Percentiles rank a stretch among this genome's conserved stretches.
Conservation (phyloP, 2,329 filamentous ascomycete genomes). For the Colletotrichum horii region DNA sequence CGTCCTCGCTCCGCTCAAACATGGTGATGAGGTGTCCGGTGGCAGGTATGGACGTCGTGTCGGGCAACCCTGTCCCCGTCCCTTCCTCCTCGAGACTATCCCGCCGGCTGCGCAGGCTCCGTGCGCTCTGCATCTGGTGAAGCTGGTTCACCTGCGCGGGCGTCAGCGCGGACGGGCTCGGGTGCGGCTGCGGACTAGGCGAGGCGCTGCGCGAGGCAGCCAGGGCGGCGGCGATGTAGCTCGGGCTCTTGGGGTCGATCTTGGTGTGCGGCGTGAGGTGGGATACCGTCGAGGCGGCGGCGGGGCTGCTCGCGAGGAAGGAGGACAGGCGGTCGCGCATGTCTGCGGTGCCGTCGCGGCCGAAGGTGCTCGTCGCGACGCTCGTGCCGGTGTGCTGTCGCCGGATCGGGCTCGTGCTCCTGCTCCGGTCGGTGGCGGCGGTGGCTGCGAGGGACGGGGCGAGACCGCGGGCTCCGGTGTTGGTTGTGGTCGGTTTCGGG, state of each 20-base stretch:
- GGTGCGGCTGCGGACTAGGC: constrained; percentile 17
- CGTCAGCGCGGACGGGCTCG: constrained; percentile 6
- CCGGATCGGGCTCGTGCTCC: constrained; percentile 28
- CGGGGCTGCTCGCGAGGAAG: constrained; percentile 22
- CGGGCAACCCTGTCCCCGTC: constrained; percentile 42
- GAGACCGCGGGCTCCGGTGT: constrained; percentile 31
- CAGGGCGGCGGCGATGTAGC: constrained; percentile 65
- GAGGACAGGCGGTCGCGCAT: constrained; percentile 30
- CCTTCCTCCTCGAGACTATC: constrained; percentile 34
- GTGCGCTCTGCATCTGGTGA: constrained; percentile 12
- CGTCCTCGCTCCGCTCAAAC: constrained; percentile 57
- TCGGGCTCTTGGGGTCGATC: constrained; percentile 56
- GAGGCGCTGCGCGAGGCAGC: constrained; percentile 38
- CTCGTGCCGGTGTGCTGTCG: constrained; percentile 45
- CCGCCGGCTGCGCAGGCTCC: constrained; percentile 24
- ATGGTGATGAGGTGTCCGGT: constrained; percentile 70
- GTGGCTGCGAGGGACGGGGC: constrained; percentile 20
- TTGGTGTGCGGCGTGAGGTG: constrained; percentile 21
- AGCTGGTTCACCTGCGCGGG: constrained; percentile 16
- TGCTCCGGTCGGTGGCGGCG: constrained; percentile 35
- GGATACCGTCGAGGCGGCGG: constrained; percentile 2
- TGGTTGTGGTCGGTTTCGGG: not conserved
- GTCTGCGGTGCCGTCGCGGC: constrained; percentile 13
- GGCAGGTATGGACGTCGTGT: constrained; percentile 64
- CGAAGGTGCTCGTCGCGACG: constrained; percentile 21